phyloP scores from a whole-genome alignment of 768 basidiomycete species.

The Crassisporium funariophilum region DNA sequence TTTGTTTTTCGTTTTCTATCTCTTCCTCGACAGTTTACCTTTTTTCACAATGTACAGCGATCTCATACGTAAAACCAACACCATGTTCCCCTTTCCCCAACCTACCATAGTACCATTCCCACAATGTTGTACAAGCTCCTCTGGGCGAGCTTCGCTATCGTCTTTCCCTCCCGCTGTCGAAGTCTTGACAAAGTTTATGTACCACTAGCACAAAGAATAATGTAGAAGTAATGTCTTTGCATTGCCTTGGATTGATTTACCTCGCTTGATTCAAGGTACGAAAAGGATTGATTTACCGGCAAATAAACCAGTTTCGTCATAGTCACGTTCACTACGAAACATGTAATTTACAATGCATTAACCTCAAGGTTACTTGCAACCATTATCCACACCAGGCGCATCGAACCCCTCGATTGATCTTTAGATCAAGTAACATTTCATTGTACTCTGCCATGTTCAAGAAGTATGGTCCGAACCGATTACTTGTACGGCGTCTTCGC shows the following conservation, averaged over 20 bases:
- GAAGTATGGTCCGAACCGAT: conserved; percentile 47
- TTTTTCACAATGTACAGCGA: conserved; percentile 27
- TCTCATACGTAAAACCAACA: conserved; percentile 33
- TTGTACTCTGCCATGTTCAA: conserved; percentile 62
- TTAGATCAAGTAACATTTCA: too few species aligned
- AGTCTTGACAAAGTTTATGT: conserved; percentile 40
- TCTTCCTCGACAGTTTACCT: conserved; percentile 29
- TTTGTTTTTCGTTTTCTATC: conserved; percentile 26
- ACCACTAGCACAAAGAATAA: conserved; percentile 44
- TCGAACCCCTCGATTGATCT: too few species aligned
- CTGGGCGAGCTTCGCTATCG: conserved; percentile 30
- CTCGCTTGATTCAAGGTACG: background rate
- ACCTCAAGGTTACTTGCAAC: conserved; percentile 17
- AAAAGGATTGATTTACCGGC: too few species aligned
- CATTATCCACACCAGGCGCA: too few species aligned
- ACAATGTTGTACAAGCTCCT: conserved; percentile 30
- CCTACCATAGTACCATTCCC: conserved; percentile 24
- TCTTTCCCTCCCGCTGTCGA: conserved; percentile 28
- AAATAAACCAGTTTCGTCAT: too few species aligned
- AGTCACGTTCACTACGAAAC: conserved; percentile 17
- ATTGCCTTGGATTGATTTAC: background rate
- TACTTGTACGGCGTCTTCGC: conserved; percentile 6
- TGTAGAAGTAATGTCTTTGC: conserved; percentile 36
- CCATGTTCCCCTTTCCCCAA: conserved; percentile 28
- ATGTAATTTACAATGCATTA: conserved; percentile 24